Evolutionary conservation across 2,329 filamentous ascomycete genomes (phyloP).

Genomic region (Setomelanomma holmii): DNA sequence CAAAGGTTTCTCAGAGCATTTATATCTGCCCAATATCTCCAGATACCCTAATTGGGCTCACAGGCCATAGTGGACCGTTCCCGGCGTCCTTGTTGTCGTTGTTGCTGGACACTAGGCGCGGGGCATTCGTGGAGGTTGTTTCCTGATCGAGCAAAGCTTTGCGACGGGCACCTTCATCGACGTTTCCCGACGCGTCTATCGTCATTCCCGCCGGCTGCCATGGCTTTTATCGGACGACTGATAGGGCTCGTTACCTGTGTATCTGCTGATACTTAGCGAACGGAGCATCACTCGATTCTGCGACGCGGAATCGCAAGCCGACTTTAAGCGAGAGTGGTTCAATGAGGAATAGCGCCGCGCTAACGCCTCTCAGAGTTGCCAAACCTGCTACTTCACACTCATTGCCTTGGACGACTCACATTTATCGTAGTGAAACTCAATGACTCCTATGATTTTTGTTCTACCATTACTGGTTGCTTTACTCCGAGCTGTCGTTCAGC

Average conservation of each 20-base stretch:
- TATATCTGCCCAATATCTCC: constrained; percentile 21
- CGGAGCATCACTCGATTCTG: constrained; percentile 1
- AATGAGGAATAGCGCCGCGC: too few relatives aligned
- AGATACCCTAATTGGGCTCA: constrained; percentile 10
- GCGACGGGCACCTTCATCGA: constrained; percentile 22
- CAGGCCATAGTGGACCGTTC: constrained; percentile 25
- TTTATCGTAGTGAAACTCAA: background rate
- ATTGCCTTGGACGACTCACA: too few relatives aligned
- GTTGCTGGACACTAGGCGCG: constrained; percentile 27
- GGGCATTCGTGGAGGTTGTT: constrained; percentile 36
- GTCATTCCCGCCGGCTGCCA: constrained; percentile 27
- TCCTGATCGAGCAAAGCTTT: constrained; percentile 37
- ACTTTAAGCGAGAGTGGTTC: constrained; percentile 10
- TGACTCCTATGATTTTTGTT: background rate
- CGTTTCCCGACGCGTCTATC: constrained; percentile 27
- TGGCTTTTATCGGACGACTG: constrained; percentile 31
- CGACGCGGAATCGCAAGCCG: constrained; percentile 5
- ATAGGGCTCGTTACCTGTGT: constrained; percentile 5
- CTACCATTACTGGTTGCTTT: background rate
- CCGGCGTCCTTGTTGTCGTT: constrained; percentile 26
- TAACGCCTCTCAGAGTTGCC: too few relatives aligned
- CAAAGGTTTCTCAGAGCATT: constrained; percentile 14
- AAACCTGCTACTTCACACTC: too few relatives aligned
- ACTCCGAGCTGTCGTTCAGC: too few relatives aligned
- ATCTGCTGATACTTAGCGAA: constrained; percentile 24